phyloP scores from a whole-genome alignment of 1,284 basidiomycete genomes.

The Pterulicium gracile region DNA sequence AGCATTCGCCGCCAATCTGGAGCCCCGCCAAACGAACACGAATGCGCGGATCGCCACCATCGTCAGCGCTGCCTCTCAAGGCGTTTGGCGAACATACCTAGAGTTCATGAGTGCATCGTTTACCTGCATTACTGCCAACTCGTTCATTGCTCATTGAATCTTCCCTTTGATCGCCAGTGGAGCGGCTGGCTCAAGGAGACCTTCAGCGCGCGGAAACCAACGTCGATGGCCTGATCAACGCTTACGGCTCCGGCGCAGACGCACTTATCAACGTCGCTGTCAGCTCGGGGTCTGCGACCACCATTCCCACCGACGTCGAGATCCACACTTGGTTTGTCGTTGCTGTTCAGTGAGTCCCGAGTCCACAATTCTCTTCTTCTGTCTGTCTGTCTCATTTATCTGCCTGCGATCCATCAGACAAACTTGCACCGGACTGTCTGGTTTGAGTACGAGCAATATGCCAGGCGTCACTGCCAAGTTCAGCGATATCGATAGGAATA shows the following conservation, averaged over 20 bases:
- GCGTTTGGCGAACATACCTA: not conserved
- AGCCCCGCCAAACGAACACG: not conserved
- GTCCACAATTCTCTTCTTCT: not conserved
- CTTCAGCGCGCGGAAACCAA: not conserved
- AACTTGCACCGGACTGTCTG: not conserved
- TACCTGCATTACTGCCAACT: not conserved
- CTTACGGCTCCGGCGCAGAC: not conserved
- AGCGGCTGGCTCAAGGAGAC: not conserved
- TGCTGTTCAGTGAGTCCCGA: not conserved
- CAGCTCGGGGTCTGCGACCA: not conserved
- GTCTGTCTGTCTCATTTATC: not conserved
- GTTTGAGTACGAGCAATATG: not conserved
- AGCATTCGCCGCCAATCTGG: not conserved
- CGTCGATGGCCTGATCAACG: not conserved
- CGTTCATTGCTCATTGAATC: not conserved
- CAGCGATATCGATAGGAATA: not conserved
- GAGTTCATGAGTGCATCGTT: not conserved
- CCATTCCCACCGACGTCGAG: not conserved
- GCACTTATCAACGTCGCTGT: not conserved
- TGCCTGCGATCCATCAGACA: not conserved
- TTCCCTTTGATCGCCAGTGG: not conserved
- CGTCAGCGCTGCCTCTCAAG: not conserved
- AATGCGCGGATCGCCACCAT: not conserved
- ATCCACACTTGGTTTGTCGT: not conserved
- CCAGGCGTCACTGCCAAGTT: not conserved